Evolutionary conservation across 2,329 filamentous ascomycete genomes (phyloP).

Genomic region (Dactylellina leptospora): DNA sequence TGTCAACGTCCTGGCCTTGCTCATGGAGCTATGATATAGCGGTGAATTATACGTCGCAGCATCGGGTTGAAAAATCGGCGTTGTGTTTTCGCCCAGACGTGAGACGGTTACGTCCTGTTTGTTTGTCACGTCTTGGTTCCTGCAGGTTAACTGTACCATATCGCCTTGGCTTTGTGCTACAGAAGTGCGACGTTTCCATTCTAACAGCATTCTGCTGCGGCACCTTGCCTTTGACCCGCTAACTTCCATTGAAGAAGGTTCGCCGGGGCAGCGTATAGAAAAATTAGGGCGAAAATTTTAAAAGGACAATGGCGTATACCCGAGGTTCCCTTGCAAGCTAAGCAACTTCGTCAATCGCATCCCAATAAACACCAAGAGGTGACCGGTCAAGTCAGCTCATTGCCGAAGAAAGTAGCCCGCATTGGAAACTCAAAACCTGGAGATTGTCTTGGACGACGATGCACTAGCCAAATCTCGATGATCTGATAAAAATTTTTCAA

Average conservation of each 20-base stretch:
- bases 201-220: neutral
- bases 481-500: slow-evolving; percentile 51
- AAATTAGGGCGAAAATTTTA: no score
- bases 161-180: slow-evolving; percentile 33
- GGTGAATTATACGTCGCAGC: slow-evolving; percentile 2
- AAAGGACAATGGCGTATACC: no score
- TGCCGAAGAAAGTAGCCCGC: slow-evolving; percentile 35
- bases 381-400: slow-evolving; percentile 10
- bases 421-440: slow-evolving; percentile 24
- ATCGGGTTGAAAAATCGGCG: neutral
- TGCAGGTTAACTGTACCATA: slow-evolving; percentile 23
- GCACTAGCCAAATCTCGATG: slow-evolving; percentile 41
- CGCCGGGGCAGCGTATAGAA: no score
- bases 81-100: slow-evolving; percentile 5
- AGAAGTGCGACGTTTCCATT: no score
- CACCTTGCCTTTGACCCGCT: neutral
- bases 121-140: slow-evolving; percentile 38
- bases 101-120: slow-evolving; percentile 24
- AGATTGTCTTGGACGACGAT: slow-evolving; percentile 17
- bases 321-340: no score
- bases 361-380: slow-evolving; percentile 1
- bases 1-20: neutral
- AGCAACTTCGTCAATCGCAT: slow-evolving; percentile 14
- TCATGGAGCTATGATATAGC: slow-evolving; percentile 14
- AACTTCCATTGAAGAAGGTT: neutral